phyloP scores from a whole-genome alignment of 768 basidiomycete species.

The Imleria badia region DNA sequence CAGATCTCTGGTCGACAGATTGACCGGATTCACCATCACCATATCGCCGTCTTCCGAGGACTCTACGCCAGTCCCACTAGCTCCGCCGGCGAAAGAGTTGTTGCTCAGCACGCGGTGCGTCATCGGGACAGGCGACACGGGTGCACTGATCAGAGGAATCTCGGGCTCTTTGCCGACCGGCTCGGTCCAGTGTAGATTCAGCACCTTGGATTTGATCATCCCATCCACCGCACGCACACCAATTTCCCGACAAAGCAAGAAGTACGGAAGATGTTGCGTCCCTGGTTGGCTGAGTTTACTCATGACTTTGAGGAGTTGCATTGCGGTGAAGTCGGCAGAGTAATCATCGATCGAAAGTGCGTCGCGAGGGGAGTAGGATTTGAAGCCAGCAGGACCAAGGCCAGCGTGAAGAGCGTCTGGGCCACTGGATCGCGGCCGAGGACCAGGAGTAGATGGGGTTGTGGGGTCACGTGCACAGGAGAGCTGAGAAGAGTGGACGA shows the following conservation, averaged over 20 bases:
- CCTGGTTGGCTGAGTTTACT: constrained; percentile 66
- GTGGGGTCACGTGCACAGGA: constrained; percentile 36
- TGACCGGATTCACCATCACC: constrained; percentile 40
- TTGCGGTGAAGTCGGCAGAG: constrained; percentile 69
- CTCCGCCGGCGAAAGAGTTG: constrained; percentile 25
- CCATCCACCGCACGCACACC: constrained; percentile 83
- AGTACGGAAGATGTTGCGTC: constrained; percentile 70
- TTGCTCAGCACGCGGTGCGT: constrained; percentile 30
- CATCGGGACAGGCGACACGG: constrained; percentile 28
- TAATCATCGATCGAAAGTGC: constrained; percentile 42
- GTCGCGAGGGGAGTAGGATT: constrained; percentile 43
- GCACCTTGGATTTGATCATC: constrained; percentile 74
- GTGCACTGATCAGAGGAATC: constrained; percentile 26
- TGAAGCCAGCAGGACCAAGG: constrained; percentile 62
- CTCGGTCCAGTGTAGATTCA: constrained; percentile 79
- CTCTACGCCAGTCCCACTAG: constrained; percentile 43
- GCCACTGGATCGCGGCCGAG: constrained; percentile 35
- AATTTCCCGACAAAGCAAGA: constrained; percentile 78
- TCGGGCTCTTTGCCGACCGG: constrained; percentile 56
- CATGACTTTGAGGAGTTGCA: constrained; percentile 82
- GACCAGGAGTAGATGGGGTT: constrained; percentile 32
- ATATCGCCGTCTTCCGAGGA: constrained; percentile 49
- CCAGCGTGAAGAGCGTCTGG: constrained; percentile 56
- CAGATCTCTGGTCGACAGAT: constrained; percentile 42
- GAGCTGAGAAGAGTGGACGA: constrained; percentile 78